Evolutionary conservation across 225 moss, liverwort and hornwort genomes (phyloP).

Genomic region (Marchantia polymorpha): DNA sequence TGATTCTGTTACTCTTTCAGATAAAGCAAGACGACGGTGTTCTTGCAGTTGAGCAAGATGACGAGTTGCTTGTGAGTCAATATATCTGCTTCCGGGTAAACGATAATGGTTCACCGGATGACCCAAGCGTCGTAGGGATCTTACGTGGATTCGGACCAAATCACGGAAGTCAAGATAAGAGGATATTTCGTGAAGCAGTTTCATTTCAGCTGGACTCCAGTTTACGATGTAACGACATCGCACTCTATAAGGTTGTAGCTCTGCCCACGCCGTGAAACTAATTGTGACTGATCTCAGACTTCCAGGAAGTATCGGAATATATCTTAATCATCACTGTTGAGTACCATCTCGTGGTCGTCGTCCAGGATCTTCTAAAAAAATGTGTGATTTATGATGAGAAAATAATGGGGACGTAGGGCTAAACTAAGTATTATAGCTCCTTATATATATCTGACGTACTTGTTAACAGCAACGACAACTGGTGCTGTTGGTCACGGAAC

Average conservation of each 20-base stretch:
- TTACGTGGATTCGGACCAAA: conserved; percentile 60
- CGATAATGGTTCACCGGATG: conserved; percentile 35
- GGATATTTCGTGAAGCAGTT: conserved; percentile 53
- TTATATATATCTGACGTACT: background rate
- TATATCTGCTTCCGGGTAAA: conserved; percentile 72
- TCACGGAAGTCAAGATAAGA: conserved; percentile 25
- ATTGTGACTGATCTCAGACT: background rate
- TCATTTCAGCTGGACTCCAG: conserved; percentile 61
- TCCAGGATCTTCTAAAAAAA: background rate
- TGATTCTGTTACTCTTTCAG: conserved; percentile 16
- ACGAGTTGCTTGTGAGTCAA: conserved; percentile 42
- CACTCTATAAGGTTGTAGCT: conserved; percentile 71
- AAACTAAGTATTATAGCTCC: background rate
- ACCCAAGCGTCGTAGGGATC: conserved; percentile 62
- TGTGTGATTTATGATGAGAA: no score
- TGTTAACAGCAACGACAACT: conserved; percentile 64
- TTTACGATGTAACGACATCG: conserved; percentile 72
- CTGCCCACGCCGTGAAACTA: background rate
- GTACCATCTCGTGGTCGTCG: background rate
- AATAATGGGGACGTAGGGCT: background rate
- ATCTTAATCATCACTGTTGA: background rate
- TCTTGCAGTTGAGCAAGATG: conserved; percentile 3
- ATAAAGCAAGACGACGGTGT: conserved; percentile 23
- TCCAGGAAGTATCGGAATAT: no score
- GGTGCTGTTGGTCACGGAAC: conserved; percentile 70